Percentiles rank a stretch among this genome's conserved stretches.
phyloP scores from a whole-genome alignment of 441 rosid genomes.

The Mallotus repandus region DNA sequence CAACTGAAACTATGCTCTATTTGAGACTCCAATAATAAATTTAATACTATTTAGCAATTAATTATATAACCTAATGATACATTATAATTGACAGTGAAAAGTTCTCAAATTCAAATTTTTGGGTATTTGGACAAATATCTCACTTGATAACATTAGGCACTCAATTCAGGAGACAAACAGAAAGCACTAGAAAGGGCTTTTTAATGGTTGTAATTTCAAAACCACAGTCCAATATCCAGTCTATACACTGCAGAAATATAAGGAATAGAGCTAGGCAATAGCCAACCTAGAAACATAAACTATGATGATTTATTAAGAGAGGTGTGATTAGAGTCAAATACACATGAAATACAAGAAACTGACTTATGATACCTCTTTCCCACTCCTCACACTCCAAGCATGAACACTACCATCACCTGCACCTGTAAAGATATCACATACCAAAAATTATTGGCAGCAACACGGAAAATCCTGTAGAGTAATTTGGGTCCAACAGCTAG shows the following conservation, averaged over 20 bases:
- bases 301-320: background rate
- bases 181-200: background rate
- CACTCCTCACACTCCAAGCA: constrained; percentile 87
- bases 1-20: background rate
- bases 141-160: background rate
- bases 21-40: background rate
- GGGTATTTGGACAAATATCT: background rate
- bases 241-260: background rate
- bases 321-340: background rate
- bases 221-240: background rate
- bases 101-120: background rate
- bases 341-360: constrained; percentile 4
- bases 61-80: background rate
- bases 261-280: background rate
- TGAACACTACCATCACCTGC: constrained; percentile 89
- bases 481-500: constrained; percentile 4
- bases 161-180: background rate
- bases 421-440: constrained; percentile 45
- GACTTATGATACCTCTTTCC: constrained; percentile 66
- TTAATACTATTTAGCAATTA: no score
- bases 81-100: background rate
- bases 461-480: background rate
- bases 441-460: constrained; percentile 21
- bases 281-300: background rate
- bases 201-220: background rate